Percentiles rank a stretch among this genome's conserved stretches.
Conservation (phyloP, 2,329 filamentous ascomycete species). For the Colletotrichum sp. region DNA sequence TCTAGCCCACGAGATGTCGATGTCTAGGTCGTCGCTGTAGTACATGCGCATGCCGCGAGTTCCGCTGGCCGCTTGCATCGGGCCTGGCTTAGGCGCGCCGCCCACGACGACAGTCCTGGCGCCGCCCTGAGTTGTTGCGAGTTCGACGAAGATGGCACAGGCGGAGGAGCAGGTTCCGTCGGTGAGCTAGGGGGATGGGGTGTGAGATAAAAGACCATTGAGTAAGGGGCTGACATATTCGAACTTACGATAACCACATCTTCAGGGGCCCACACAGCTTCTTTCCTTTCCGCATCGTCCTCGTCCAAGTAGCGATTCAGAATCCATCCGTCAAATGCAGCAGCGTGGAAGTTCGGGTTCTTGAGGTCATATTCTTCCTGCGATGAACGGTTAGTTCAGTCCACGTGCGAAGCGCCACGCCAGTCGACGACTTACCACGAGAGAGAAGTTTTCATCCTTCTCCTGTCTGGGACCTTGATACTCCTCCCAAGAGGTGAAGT, state of each 20-base stretch:
- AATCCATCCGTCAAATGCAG: slow-evolving; percentile 4
- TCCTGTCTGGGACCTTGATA: background rate
- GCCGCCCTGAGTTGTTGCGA: slow-evolving; percentile 56
- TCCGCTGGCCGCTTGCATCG: slow-evolving; percentile 64
- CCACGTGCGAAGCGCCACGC: background rate
- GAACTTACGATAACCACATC: slow-evolving; percentile 4
- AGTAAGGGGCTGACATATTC: background rate
- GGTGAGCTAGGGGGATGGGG: slow-evolving; percentile 34
- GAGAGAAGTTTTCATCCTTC: background rate
- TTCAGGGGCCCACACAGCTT: background rate
- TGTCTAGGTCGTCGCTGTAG: slow-evolving; percentile 27
- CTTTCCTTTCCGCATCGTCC: background rate
- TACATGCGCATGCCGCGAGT: slow-evolving; percentile 55
- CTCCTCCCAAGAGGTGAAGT: slow-evolving; percentile 6
- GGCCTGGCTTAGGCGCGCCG: slow-evolving; percentile 53
- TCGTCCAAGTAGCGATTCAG: background rate
- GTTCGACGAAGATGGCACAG: slow-evolving; percentile 63
- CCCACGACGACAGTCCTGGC: slow-evolving; percentile 64
- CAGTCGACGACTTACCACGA: background rate
- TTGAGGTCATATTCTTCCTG: slow-evolving; percentile 7
- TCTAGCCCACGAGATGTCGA: background rate
- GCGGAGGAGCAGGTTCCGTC: slow-evolving; percentile 66
- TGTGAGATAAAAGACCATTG: background rate
- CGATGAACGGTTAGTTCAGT: background rate
- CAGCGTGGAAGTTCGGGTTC: background rate